Evolutionary conservation across 2,329 filamentous ascomycete genomes (phyloP).

Genomic region (Beauveria brongniartii): DNA sequence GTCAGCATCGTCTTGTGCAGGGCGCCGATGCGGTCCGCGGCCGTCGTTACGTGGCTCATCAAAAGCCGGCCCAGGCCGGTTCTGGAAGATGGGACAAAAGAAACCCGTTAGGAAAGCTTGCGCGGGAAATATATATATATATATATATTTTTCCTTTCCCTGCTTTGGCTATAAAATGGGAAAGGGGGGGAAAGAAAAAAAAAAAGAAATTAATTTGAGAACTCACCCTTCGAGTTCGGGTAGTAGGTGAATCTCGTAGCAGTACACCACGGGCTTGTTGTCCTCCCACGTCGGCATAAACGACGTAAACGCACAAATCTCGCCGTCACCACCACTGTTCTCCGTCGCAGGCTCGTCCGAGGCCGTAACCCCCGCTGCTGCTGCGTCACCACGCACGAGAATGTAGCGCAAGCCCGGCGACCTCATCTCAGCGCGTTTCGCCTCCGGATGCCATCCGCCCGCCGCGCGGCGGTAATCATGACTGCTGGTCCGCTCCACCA

Average conservation of each 20-base stretch:
- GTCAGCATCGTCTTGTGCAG: constrained; percentile 66
- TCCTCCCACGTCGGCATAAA: constrained; percentile 66
- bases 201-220: too few species aligned
- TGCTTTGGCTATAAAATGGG: not conserved
- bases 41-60: constrained; percentile 45
- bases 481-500: constrained; percentile 57
- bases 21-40: constrained; percentile 45
- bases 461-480: constrained; percentile 55
- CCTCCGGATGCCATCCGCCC: constrained; percentile 52
- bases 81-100: constrained; percentile 24
- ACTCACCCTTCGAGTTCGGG: constrained; percentile 45
- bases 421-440: constrained; percentile 61
- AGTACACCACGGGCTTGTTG: constrained; percentile 59
- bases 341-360: not conserved
- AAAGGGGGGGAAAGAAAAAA: too few species aligned
- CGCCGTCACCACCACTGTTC: constrained; percentile 5
- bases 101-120: too few species aligned
- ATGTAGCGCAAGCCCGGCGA: constrained; percentile 61
- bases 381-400: constrained; percentile 34
- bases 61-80: constrained; percentile 55
- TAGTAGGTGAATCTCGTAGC: constrained; percentile 69
- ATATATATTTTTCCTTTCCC: too few species aligned
- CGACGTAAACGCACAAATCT: constrained; percentile 51
- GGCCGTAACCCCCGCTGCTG: not conserved
- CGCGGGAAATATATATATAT: too few species aligned